These are phyloP conservation scores for Udeniomyces megalosporus DNA, from an alignment of 768 basidiomycete genomes.

Conservation along the genomic window DNA sequence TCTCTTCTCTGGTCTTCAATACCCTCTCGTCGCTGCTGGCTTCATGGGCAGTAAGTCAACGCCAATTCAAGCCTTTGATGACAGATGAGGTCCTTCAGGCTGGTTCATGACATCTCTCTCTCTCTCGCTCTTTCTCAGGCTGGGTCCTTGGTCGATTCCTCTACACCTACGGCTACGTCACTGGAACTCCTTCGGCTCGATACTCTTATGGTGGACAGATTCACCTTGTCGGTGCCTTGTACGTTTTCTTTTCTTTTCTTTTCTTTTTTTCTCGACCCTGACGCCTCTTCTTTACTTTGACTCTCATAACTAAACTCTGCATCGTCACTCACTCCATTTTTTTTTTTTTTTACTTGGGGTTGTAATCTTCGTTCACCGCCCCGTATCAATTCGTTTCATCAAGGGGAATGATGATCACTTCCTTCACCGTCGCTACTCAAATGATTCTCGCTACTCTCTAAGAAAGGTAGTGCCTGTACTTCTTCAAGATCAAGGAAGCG, in stretches of 20 bases:
- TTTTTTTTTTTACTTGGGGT: not conserved
- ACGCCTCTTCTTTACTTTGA: not conserved
- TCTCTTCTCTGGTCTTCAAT: not conserved
- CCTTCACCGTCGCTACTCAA: not conserved
- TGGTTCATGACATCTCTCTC: no score
- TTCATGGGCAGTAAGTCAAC: not conserved
- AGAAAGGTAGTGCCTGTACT: not conserved
- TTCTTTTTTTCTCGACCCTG: not conserved
- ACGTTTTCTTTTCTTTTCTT: not conserved
- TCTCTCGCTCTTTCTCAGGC: no score
- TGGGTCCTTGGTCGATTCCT: conserved; percentile 13
- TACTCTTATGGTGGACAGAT: not conserved
- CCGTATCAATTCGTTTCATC: not conserved
- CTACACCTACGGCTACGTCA: not conserved
- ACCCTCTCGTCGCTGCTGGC: conserved; percentile 3
- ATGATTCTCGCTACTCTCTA: not conserved
- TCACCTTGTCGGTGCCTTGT: not conserved
- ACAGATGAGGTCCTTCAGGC: no score
- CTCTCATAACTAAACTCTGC: not conserved
- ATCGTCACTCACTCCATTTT: not conserved
- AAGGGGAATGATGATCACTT: not conserved
- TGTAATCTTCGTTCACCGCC: not conserved
- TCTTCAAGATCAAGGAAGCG: not conserved
- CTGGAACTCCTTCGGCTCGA: not conserved
- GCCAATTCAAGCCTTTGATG: not conserved